Evolutionary conservation across 257 asterid genomes (phyloP), one percentile per base, ranked within the genome.

Genomic region (Solanum etuberosum): DNA sequence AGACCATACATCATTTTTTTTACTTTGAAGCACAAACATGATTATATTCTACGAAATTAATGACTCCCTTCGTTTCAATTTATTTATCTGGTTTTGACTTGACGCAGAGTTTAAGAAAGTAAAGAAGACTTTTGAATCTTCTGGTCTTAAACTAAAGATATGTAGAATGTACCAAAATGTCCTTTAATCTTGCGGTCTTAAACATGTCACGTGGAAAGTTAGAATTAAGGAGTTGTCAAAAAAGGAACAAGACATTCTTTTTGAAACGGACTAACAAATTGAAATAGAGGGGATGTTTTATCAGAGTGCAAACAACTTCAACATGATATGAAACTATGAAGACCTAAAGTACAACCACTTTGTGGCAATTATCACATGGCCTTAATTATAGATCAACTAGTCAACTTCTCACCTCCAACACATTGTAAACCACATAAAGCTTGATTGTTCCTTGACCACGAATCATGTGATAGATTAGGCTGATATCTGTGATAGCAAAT

Each of bases 381-480:
- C 61, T 78, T 42, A 78, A 80, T 80, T 31, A 48, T 80, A 48
- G 83, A 80, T 16, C 63, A 80, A 80, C 67, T 18, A 80, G 85
- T 48, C 85, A 18, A 31, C 11, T 63, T 54, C 95, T 84, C 91
- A 97, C 99, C 99, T 97, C 99, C 92, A 97, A 90, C 86, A 97
- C 95, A 82, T 97, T 97, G 98, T 97, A 97, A 81, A 97, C 99
- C 89, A 97, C 99, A 37, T 96, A 97, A 86, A 97, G 98, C 90
- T 97, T 97, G 85, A 97, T 92, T 85, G 95, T 93, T 88, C 97
- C 98, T 93, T 97, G 99, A 85, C 99, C 99, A 68, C 99, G 99
- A 89, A 97, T 96, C 98, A 97, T 97, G 95, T 97, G 99, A 92
- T 97, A 97, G 90, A 97, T 97, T 89, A 94, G 91, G 93, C 99